phyloP scores from a whole-genome alignment of 2,329 filamentous ascomycete species.

The Colletotrichum orchidophilum region DNA sequence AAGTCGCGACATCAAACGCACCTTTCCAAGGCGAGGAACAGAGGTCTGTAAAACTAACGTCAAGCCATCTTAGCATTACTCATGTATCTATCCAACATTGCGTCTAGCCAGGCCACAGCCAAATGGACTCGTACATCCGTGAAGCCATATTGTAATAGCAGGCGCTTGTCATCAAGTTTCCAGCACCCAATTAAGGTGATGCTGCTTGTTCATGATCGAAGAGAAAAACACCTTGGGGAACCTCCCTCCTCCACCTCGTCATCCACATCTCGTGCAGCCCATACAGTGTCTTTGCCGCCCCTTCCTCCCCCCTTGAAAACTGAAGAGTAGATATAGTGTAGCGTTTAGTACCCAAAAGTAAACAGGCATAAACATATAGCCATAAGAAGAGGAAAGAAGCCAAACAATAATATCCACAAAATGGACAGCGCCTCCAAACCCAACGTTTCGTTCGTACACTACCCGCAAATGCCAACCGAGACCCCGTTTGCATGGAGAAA shows the following conservation, averaged over 20 bases:
- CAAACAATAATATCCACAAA: not conserved
- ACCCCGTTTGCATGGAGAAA: conserved; percentile 1
- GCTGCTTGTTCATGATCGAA: conserved; percentile 8
- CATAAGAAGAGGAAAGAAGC: not conserved
- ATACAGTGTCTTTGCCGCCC: not conserved
- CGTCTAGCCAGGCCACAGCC: conserved; percentile 1
- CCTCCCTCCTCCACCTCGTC: not conserved
- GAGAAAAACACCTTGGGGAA: not conserved
- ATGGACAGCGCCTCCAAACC: conserved; percentile 7
- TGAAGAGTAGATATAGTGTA: conserved; percentile 6
- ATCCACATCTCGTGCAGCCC: not conserved
- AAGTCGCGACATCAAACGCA: not conserved
- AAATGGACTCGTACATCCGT: conserved; percentile 1
- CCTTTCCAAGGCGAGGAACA: not conserved
- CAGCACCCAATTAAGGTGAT: conserved; percentile 5
- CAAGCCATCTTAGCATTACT: conserved; percentile 33
- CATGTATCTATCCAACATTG: conserved; percentile 32
- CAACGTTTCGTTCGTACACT: conserved; percentile 12
- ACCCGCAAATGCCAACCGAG: conserved; percentile 15
- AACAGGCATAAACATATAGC: not conserved
- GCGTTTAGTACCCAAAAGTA: not conserved
- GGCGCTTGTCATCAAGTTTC: conserved; percentile 23
- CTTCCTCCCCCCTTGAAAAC: not conserved
- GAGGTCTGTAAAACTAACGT: conserved; percentile 2
- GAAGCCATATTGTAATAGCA: conserved; percentile 16